Evolutionary conservation across 495 filamentous ascomycete species (phyloP), one percentile per base, ranked within the genome.

Genomic region (Penicillium pancosmium): DNA sequence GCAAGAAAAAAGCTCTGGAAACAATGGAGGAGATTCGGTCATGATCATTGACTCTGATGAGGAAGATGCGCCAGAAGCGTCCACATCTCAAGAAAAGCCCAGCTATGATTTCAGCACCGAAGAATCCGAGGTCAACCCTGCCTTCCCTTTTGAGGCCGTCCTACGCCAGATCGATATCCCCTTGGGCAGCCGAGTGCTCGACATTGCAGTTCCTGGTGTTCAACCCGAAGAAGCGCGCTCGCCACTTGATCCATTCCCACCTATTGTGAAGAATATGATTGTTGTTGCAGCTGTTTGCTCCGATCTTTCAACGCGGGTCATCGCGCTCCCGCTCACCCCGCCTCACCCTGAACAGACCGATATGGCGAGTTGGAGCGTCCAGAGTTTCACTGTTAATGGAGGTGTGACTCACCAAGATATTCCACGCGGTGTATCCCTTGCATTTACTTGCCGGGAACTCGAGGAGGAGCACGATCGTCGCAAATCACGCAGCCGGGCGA

Each of bases 11-110:
- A 62, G 52, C 52, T 52, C 58, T 72, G 49, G 69, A 64, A 77
- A 74, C 51, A 72, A 74, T 36, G 68, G 59, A 50, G 76, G 78
- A 18, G 86, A 91, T 66, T 78, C 81, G 2, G 77, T 93, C 33
- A 91, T 94, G 84, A 81, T 91, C 38, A 82, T 91, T 41, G 88
- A 91, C 68, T 92, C 89, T 0, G 90, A 94, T 59, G 90, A 93
- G 35, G 91, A 93, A 49, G 77, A 80, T 50, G 62, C 68, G 11
- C 72, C 75, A 11, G 77, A 80, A 36, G 59, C 71, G 16, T 66
- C 69, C 13, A 71, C 73, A 36, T 62, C 61, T 8, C 21, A 64
- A 40, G 70, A 82, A 53, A 79, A 80, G 47, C 69, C 81, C 25
- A 69, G 62, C 11, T 66, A 73, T 44, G 73, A 82, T 8, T 87